Percentiles rank a stretch among this genome's conserved stretches.
Conservation (phyloP, 2,329 filamentous ascomycete genomes). For the Aspergillus sp. region DNA sequence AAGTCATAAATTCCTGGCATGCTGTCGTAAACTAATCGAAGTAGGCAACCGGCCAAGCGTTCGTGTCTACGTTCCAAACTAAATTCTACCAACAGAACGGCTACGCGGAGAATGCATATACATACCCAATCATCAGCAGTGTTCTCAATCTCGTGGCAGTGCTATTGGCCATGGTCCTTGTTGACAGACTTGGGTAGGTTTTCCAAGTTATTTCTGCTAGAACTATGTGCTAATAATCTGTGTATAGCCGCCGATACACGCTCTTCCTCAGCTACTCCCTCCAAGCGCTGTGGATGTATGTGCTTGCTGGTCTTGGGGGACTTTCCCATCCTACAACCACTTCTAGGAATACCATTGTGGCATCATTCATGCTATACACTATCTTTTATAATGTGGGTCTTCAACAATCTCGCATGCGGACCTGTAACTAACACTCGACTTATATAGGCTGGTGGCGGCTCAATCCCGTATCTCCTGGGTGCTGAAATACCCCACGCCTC, state of each 20-base stretch:
- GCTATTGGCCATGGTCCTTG: not conserved
- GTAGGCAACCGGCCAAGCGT: not conserved
- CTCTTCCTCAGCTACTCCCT: not conserved
- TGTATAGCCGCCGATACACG: not conserved
- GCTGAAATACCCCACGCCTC: not conserved
- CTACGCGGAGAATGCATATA: not conserved
- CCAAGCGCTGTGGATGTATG: not conserved
- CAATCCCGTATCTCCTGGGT: not conserved
- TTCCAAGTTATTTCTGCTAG: rapidly evolving
- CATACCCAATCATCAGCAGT: not conserved
- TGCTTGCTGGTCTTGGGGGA: not conserved
- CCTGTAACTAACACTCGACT: rapidly evolving
- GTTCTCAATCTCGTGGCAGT: not conserved
- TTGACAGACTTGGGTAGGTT: not conserved
- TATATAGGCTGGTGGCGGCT: not conserved
- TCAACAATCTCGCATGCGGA: too few species aligned
- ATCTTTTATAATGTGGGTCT: not conserved
- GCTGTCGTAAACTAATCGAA: not conserved
- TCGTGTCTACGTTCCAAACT: not conserved
- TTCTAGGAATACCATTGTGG: not conserved
- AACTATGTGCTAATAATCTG: too few species aligned
- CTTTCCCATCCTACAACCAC: not conserved
- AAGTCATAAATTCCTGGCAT: not conserved
- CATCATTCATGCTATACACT: not conserved
- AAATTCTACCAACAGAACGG: not conserved